Base-by-base conservation (phyloP, 2,329 filamentous ascomycete species). In the Periglandula ipomoeae region DNA sequence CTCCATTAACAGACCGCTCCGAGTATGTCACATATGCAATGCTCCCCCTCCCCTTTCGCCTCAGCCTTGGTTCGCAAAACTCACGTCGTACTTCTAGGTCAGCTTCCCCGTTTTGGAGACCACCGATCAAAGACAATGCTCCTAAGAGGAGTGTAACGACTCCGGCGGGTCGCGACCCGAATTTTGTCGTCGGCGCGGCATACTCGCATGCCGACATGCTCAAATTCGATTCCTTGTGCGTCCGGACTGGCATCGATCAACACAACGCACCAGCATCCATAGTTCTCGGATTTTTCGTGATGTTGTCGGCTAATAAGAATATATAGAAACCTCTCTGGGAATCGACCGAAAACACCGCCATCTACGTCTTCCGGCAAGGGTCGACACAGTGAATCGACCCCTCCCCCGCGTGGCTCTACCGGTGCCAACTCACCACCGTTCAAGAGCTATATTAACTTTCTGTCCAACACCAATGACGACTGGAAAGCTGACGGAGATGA, bases 151-250 rank as follows among this genome's bases (percentile, higher is more conserved):
- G 72, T 57, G 58, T 60, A 20, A 65, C 64, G 44, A 58, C 61
- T 20, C 59, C 65, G 38, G 55, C 55, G 27, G 64, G 71, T 46
- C 76, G 78, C 63, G 83, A 86, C 58, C 70, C 82, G 45, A 81
- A 74, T 60, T 79, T 91, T 53, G 87, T 98, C 32, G 86, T 97
- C 51, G 93, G 93, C 57, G 93, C 93, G 49, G 85, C 90, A 41
- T 98, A 98, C 65, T 97, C 93, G 13, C 93, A 98, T 68, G 88
- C 91, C 24, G 90, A 97, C 69, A 88, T 95, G 62, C 76, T 96
- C 59, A 95, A 91, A 67, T 85, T 91, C 61, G 87, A 89, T 61
- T 80, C 82, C 24, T 59, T 91, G 88, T 93, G 77, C 56, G 78
- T 67, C 19, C 34, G 15, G 9, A 41, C 19, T 24, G 20, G 9